Conservation (phyloP, 176 grass and related monocot genomes). For the Tillandsia leiboldiana region DNA sequence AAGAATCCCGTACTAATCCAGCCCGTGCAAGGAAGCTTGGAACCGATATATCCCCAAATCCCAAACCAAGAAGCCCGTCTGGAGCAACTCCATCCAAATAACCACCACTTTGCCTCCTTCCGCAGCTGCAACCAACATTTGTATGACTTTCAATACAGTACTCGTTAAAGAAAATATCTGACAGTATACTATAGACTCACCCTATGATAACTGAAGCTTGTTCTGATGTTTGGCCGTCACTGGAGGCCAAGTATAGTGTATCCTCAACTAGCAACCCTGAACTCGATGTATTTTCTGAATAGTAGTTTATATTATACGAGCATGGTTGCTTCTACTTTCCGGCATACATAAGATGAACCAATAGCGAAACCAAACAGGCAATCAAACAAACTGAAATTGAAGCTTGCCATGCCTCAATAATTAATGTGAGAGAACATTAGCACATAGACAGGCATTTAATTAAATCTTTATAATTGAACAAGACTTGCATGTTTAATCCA, state of each 20-base stretch:
- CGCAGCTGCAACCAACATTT: conserved; percentile 51
- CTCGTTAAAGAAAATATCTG: background rate
- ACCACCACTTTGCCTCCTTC: conserved; percentile 77
- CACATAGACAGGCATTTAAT: no score
- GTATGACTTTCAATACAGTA: background rate
- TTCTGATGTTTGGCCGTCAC: conserved; percentile 39
- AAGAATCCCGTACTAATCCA: conserved; percentile 75
- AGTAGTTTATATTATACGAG: conserved; percentile 65
- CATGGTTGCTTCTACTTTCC: conserved; percentile 95
- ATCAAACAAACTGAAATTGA: no score
- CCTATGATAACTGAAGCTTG: conserved; percentile 89
- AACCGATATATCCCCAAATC: conserved; percentile 79
- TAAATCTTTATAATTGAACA: no score
- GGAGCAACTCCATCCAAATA: conserved; percentile 92
- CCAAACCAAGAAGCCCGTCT: conserved; percentile 90
- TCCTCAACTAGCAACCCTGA: conserved; percentile 89
- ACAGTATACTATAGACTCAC: conserved; percentile 23
- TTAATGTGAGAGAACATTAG: no score
- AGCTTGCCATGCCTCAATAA: no score
- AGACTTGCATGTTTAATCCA: no score
- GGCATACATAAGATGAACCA: no score
- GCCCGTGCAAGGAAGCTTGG: conserved; percentile 85
- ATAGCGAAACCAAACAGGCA: no score
- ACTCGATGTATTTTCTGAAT: conserved; percentile 88
- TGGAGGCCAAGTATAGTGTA: conserved; percentile 60